Conservation (phyloP, 2,329 filamentous ascomycete species). For the Zasmidium angulare region DNA sequence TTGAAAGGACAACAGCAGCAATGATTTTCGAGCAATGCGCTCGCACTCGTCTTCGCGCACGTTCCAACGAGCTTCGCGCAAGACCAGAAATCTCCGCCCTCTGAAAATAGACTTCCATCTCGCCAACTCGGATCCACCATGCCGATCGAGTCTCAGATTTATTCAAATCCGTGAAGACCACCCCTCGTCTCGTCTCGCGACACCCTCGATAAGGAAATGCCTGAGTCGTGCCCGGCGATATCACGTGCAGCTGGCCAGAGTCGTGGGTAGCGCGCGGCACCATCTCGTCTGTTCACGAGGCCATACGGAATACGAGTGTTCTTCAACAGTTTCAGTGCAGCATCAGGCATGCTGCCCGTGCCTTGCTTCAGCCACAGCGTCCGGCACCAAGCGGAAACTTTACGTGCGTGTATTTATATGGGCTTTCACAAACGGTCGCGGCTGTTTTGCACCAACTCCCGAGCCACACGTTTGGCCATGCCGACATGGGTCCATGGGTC, state of each 20-base stretch:
- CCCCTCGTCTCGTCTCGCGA: background rate
- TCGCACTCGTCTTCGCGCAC: background rate
- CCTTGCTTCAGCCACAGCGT: background rate
- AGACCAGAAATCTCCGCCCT: background rate
- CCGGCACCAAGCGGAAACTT: background rate
- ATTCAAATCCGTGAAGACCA: background rate
- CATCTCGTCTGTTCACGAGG: no score
- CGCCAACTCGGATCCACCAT: background rate
- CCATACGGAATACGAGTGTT: no score
- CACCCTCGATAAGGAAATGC: background rate
- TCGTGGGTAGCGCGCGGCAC: no score
- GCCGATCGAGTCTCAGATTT: background rate
- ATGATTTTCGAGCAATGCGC: background rate
- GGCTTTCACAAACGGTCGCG: background rate
- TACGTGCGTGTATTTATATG: background rate
- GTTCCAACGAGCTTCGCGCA: no score
- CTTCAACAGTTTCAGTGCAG: background rate
- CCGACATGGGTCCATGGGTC: no score
- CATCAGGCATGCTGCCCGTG: background rate
- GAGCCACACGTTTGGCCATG: background rate
- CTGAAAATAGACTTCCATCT: background rate
- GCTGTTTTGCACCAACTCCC: background rate
- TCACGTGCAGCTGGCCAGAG: background rate
- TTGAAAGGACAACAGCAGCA: background rate
- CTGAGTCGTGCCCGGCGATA: background rate